Base-by-base conservation (phyloP, 345 rosid species). In the Lepidium sativum region DNA sequence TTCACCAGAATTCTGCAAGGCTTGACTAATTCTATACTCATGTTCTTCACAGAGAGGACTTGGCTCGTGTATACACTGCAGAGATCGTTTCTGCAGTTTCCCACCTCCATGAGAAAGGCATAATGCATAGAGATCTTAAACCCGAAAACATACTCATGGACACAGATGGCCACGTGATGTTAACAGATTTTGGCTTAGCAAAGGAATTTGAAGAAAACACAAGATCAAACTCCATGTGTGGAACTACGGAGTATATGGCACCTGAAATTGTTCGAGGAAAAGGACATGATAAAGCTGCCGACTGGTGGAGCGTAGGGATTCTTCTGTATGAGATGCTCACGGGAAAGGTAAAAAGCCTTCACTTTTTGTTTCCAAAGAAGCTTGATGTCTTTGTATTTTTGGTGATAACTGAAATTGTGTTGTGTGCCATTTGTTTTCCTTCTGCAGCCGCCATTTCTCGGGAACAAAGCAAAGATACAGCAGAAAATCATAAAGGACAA, bases 271-370 rank as follows among this genome's bases (percentile, higher is more conserved):
- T 92, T 67, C 81, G 73, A 5, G 99, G 98, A 8, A 92, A 80
- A 75, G 99, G 97, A 23, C 97, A 92, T 71, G 82, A 92, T 65
- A 92, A 92, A 73, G 83, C 96, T 54, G 94, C 98, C 2, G 98
- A 92, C 39, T 92, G 98, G 97, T 92, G 98, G 98, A 92, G 98
- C 49, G 90, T 86, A 32, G 99, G 99, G 41, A 74, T 87, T 70
- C 79, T 92, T 39, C 63, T 90, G 50, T 87, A 76, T 81, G 99
- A 92, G 81, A 92, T 92, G 97, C 96, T 90, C 38, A 89, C 95
- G 5, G 99, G 89, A 44, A 77, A 87, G 95, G 97, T 87, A 65
- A 68, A 3, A 2, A 14, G 35, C 23, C 20, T 21, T 10, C 13
- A 31, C 42, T 15, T 14, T 25, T 17, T n/a, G 12, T 31, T 32